Percentiles rank a stretch among this genome's conserved stretches.
Conservation (phyloP, 2,329 filamentous ascomycete species). For the Aaosphaeria pasadenensis region DNA sequence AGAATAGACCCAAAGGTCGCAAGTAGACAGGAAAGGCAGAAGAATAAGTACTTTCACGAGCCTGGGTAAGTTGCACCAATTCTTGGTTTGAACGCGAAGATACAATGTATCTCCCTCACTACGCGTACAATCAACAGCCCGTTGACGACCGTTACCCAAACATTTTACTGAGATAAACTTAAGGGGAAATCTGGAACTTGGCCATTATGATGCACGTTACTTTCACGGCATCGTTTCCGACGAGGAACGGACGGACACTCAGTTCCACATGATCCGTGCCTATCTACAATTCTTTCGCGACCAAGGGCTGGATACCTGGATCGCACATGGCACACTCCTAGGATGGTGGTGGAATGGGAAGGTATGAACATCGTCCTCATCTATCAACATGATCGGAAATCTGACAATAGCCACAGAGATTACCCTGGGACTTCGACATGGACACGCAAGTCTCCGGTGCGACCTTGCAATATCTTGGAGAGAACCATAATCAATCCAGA, state of each 20-base stretch:
- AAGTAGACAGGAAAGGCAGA: slow-evolving; percentile 7
- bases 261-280: slow-evolving; percentile 68
- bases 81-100: neutral
- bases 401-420: slow-evolving; percentile 47
- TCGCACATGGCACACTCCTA: slow-evolving; percentile 78
- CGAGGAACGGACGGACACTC: slow-evolving; percentile 62
- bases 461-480: slow-evolving; percentile 64
- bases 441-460: slow-evolving; percentile 73
- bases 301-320: slow-evolving; percentile 74
- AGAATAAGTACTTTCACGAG: slow-evolving; percentile 39
- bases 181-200: slow-evolving; percentile 51
- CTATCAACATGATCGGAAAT: too few relatives aligned
- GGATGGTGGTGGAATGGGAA: slow-evolving; percentile 86
- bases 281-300: slow-evolving; percentile 67
- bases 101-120: too few relatives aligned
- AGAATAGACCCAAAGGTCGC: neutral
- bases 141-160: neutral
- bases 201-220: slow-evolving; percentile 73
- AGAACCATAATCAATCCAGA: slow-evolving; percentile 66
- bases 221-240: slow-evolving; percentile 64
- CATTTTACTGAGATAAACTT: neutral
- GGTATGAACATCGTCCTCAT: slow-evolving; percentile 33
- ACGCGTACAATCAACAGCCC: too few relatives aligned
- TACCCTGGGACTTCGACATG: slow-evolving; percentile 83
- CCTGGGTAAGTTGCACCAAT: slow-evolving; percentile 28